phyloP scores from a whole-genome alignment of 805 yeast species.

The Sugiyamaella valdiviana region DNA sequence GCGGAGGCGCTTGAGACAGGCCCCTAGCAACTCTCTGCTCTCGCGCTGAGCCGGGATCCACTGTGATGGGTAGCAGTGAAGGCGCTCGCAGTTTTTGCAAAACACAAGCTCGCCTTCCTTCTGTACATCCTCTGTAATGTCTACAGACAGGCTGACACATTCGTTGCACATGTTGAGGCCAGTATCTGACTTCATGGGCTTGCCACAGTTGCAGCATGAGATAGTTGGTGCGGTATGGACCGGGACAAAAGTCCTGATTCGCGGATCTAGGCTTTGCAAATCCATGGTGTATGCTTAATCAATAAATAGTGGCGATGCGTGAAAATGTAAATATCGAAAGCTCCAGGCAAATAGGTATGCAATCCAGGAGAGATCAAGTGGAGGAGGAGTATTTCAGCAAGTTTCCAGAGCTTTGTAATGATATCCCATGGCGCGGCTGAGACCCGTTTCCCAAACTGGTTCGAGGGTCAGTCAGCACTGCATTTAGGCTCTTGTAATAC shows the following conservation, averaged over 20 bases:
- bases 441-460: too few species aligned
- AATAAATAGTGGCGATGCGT: too few species aligned
- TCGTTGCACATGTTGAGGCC: conserved; percentile 94
- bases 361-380: not conserved
- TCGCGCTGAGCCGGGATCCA: conserved; percentile 90
- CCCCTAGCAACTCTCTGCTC: conserved; percentile 78
- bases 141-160: conserved; percentile 86
- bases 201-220: conserved; percentile 94
- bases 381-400: not conserved
- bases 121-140: conserved; percentile 85
- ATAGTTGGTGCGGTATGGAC: conserved; percentile 61
- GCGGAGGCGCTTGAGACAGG: conserved; percentile 77
- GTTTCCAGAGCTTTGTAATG: not conserved
- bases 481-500: too few species aligned
- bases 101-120: conserved; percentile 78
- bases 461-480: too few species aligned
- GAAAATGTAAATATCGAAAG: too few species aligned
- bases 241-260: conserved; percentile 26
- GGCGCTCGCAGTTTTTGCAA: conserved; percentile 91
- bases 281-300: conserved; percentile 7
- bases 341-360: too few species aligned
- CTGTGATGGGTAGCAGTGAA: conserved; percentile 85
- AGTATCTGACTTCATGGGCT: conserved; percentile 84
- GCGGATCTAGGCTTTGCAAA: conserved; percentile 8
- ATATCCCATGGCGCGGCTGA: not conserved